A percentile compares a stretch with the other conserved stretches of the same genome.
Evolutionary conservation across 805 yeast genomes (phyloP).

Genomic region (Kodamaea laetipori): DNA sequence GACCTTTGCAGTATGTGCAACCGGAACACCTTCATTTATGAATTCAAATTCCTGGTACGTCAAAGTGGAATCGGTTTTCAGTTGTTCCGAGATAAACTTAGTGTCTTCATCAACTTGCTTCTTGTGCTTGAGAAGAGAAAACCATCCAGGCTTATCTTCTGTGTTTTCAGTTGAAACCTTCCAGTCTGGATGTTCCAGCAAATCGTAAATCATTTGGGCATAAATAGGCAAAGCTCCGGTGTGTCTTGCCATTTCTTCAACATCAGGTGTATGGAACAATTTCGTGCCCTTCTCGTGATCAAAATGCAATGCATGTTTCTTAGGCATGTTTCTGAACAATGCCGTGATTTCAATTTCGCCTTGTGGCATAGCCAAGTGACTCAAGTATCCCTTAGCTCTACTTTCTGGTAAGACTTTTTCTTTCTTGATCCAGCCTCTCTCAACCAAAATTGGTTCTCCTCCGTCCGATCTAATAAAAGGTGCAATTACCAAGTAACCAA

Average conservation of each 20-base stretch:
- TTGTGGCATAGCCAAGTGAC: conserved; percentile 70
- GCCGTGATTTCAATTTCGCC: conserved; percentile 75
- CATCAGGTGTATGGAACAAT: conserved; percentile 77
- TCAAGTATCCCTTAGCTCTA: conserved; percentile 51
- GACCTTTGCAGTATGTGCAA: conserved; percentile 80
- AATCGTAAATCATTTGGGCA: conserved; percentile 70
- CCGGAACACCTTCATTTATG: conserved; percentile 81
- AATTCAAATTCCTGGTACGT: conserved; percentile 54
- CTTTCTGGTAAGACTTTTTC: conserved; percentile 58
- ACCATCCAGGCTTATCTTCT: conserved; percentile 15
- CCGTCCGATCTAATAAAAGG: conserved; percentile 78
- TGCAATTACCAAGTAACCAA: conserved; percentile 79
- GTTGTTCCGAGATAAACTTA: conserved; percentile 22
- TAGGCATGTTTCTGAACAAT: conserved; percentile 67
- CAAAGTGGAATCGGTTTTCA: conserved; percentile 34
- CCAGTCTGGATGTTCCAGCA: conserved; percentile 64
- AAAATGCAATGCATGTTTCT: conserved; percentile 65
- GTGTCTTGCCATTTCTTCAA: conserved; percentile 73
- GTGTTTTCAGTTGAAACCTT: conserved; percentile 18
- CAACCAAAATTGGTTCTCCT: conserved; percentile 76
- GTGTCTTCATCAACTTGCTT: conserved; percentile 16
- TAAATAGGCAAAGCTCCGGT: conserved; percentile 72
- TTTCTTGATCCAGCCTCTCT: conserved; percentile 89
- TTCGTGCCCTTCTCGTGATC: conserved; percentile 67
- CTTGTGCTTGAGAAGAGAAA: conserved; percentile 9